A percentile compares a stretch with the other conserved stretches of the same genome.
Evolutionary conservation across 257 asterid genomes (phyloP).

Genomic region (Solanum neorickii): DNA sequence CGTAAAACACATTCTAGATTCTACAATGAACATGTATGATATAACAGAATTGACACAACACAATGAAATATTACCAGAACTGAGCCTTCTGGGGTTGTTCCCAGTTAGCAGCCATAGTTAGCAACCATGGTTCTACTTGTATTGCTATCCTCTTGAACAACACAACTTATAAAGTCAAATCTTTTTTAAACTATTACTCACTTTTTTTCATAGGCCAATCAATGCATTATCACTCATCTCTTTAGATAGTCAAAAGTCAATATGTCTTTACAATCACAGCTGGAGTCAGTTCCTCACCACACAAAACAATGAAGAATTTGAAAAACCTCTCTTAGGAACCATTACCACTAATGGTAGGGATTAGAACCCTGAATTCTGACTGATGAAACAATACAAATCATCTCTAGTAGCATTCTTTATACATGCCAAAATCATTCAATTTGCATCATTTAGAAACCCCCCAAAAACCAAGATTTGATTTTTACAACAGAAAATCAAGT

Average conservation of each 20-base stretch:
- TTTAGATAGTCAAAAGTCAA: neutral
- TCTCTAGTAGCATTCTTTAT: neutral
- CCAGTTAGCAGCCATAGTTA: constrained; percentile 31
- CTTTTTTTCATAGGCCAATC: neutral
- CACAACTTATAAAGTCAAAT: neutral
- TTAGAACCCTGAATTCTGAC: neutral
- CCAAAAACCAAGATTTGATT: constrained; percentile 2
- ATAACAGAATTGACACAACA: neutral
- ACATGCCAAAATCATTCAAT: constrained; percentile 4
- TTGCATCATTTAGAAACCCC: neutral
- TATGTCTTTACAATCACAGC: neutral
- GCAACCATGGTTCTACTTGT: constrained; percentile 35
- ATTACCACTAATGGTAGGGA: neutral
- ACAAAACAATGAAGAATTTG: neutral
- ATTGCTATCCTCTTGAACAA: constrained; percentile 2
- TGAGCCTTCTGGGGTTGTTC: constrained; percentile 28
- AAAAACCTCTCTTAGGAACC: neutral
- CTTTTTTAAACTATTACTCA: neutral
- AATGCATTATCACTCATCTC: neutral
- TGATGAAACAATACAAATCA: neutral
- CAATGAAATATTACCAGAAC: constrained; percentile 34
- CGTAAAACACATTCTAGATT: neutral
- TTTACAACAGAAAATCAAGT: constrained; percentile 4
- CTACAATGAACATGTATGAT: neutral
- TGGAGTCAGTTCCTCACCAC: neutral